Percentiles rank a stretch among this genome's conserved stretches.
These are phyloP conservation scores for Laburnicola sp. DNA, from an alignment of 2,329 filamentous ascomycete species.

Conservation along the genomic window DNA sequence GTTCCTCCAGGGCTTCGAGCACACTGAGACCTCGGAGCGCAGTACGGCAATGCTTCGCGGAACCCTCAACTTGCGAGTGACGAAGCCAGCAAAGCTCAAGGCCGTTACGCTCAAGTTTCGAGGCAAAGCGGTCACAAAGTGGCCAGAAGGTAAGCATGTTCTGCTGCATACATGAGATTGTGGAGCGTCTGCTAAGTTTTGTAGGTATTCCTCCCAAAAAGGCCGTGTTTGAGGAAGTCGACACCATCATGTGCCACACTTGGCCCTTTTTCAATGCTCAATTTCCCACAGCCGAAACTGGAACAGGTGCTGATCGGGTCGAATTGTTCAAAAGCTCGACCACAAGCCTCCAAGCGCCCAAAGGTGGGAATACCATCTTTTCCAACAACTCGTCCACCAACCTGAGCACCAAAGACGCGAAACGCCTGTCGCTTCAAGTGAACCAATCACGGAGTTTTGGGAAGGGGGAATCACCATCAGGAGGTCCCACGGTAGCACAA, in stretches of 20 bases:
- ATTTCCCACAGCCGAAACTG: constrained; percentile 61
- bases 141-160: constrained; percentile 73
- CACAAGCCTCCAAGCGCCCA: constrained; percentile 29
- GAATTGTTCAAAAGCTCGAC: constrained; percentile 55
- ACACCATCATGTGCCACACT: constrained; percentile 83
- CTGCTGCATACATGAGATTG: not conserved
- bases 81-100: constrained; percentile 92
- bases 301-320: constrained; percentile 66
- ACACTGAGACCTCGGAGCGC: constrained; percentile 64
- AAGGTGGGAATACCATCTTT: constrained; percentile 47
- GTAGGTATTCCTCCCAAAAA: constrained; percentile 83
- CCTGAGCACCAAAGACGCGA: constrained; percentile 56
- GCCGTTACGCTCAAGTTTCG: constrained; percentile 83
- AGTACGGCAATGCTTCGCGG: constrained; percentile 84
- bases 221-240: constrained; percentile 78
- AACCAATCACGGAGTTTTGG: constrained; percentile 83
- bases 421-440: constrained; percentile 76
- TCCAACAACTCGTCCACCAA: constrained; percentile 52
- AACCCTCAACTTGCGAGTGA: constrained; percentile 76
- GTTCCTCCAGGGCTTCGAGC: constrained; percentile 78
- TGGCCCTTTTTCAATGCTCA: constrained; percentile 90
- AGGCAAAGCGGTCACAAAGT: constrained; percentile 85
- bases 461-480: constrained; percentile 68
- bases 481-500: constrained; percentile 62
- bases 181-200: constrained; percentile 8